Evolutionary conservation across 495 filamentous ascomycete species (phyloP).

Genomic region (Aspergillus carlsbadensis): DNA sequence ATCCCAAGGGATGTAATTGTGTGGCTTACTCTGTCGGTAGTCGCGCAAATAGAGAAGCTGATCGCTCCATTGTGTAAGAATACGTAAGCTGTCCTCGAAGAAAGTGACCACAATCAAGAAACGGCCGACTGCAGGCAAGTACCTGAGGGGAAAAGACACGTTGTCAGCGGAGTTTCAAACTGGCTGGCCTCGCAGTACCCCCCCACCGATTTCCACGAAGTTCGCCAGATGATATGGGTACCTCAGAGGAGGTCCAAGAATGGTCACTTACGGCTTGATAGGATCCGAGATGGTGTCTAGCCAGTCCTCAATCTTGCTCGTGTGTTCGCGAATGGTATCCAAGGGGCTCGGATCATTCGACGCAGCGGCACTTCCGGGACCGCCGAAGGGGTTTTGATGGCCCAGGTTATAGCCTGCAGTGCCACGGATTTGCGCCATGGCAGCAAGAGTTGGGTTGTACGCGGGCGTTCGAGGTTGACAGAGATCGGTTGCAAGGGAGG

Average conservation of each 20-base stretch:
- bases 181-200: not conserved
- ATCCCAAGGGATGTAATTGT: not conserved
- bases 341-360: slow-evolving; percentile 80
- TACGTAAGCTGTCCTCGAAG: slow-evolving; percentile 92
- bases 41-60: slow-evolving; percentile 91
- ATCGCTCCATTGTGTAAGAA: slow-evolving; percentile 96
- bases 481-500: not conserved
- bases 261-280: slow-evolving; percentile 82
- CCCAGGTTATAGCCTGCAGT: slow-evolving; percentile 95
- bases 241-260: not conserved
- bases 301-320: slow-evolving; percentile 96
- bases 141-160: slow-evolving; percentile 55
- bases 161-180: slow-evolving; percentile 31
- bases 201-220: slow-evolving; percentile 10
- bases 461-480: not conserved
- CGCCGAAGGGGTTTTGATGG: slow-evolving; percentile 70
- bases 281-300: slow-evolving; percentile 88
- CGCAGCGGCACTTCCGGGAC: slow-evolving; percentile 58
- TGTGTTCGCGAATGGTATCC: slow-evolving; percentile 88
- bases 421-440: slow-evolving; percentile 95
- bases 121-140: slow-evolving; percentile 89
- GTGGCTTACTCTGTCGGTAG: slow-evolving; percentile 80
- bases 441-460: slow-evolving; percentile 13
- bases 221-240: slow-evolving; percentile 3
- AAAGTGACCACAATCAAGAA: slow-evolving; percentile 99